Evolutionary conservation across 164 flowering plant species (phyloP).

Genomic region (Aristolochia californica): DNA sequence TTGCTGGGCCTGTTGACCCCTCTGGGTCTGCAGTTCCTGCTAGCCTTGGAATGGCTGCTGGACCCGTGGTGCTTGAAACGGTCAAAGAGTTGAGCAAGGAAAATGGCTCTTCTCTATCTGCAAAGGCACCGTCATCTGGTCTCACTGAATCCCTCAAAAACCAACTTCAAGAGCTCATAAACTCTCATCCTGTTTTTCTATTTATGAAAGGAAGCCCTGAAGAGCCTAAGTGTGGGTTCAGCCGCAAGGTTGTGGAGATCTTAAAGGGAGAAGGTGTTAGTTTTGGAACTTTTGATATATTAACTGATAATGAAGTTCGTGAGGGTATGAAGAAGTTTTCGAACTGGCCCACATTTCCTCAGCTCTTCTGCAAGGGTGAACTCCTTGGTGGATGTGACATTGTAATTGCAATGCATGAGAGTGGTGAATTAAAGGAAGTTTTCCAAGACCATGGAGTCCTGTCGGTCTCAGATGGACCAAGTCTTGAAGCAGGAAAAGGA

Average conservation of each 20-base stretch:
- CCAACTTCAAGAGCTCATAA: constrained; percentile 46
- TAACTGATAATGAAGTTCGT: constrained; percentile 67
- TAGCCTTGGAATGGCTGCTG: constrained; percentile 89
- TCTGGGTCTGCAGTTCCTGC: constrained; percentile 77
- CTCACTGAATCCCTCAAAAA: constrained; percentile 27
- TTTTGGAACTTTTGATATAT: constrained; percentile 85
- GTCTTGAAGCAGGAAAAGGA: constrained; percentile 22
- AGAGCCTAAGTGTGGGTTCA: constrained; percentile 84
- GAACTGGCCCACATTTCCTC: constrained; percentile 97
- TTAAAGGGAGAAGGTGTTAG: constrained; percentile 63
- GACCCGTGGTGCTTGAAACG: constrained; percentile 62
- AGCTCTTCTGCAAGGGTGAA: constrained; percentile 87
- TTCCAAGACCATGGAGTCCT: constrained; percentile 56
- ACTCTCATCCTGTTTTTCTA: constrained; percentile 66
- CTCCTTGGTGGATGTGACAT: constrained; percentile 92
- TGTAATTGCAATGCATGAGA: constrained; percentile 75
- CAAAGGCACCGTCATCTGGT: constrained; percentile 20
- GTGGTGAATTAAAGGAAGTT: constrained; percentile 71
- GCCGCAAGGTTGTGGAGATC: constrained; percentile 64
- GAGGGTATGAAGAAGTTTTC: constrained; percentile 80
- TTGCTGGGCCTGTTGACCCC: constrained; percentile 41
- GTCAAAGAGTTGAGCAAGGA: constrained; percentile 50
- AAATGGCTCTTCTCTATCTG: constrained; percentile 28
- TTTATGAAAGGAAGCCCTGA: constrained; percentile 95
- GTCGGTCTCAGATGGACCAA: constrained; percentile 12